Percentiles rank a stretch among this genome's conserved stretches.
Conservation (phyloP, 2,329 filamentous ascomycete species). For the Cladosporium sphaerospermum region DNA sequence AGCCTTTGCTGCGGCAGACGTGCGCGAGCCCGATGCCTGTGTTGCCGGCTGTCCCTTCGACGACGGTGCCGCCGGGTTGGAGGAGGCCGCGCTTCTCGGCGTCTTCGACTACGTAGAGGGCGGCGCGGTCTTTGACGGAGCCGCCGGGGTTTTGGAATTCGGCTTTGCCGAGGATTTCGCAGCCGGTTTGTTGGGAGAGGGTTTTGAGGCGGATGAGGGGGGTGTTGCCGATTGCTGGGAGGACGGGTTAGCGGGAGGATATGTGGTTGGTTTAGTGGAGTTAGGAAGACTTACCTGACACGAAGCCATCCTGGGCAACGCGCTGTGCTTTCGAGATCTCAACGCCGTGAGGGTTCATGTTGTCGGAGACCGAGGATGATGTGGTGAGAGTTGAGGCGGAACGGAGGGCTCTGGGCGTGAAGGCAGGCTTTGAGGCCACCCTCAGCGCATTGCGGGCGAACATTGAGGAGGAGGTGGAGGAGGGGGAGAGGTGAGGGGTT, state of each 20-base stretch:
- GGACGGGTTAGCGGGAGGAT: constrained; percentile 20
- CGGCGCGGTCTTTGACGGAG: constrained; percentile 91
- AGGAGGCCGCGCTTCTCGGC: constrained; percentile 84
- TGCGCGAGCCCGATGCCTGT: constrained; percentile 96
- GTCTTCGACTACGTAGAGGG: constrained; percentile 87
- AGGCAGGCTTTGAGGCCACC: constrained; percentile 18
- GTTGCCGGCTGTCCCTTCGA: constrained; percentile 96
- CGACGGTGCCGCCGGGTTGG: constrained; percentile 80
- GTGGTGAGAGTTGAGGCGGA: constrained; percentile 21
- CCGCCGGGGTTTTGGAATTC: constrained; percentile 99
- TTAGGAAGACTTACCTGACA: constrained; percentile 58
- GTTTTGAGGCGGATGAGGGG: constrained; percentile 84
- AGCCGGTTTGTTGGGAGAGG: constrained; percentile 85
- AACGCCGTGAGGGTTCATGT: constrained; percentile 44
- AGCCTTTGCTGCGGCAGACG: constrained; percentile 86
- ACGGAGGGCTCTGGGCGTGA: constrained; percentile 16
- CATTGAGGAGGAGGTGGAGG: constrained; percentile 13
- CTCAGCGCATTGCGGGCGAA: constrained; percentile 23
- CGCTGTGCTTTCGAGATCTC: constrained; percentile 75
- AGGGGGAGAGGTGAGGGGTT: not conserved
- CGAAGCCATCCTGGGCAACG: constrained; percentile 64
- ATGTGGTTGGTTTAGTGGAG: not conserved
- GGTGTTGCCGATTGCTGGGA: constrained; percentile 88
- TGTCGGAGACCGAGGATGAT: constrained; percentile 20
- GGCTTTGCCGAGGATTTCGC: constrained; percentile 90